Base-by-base conservation (phyloP, 805 yeast genomes). In the Helenozyma baotianmanensis region DNA sequence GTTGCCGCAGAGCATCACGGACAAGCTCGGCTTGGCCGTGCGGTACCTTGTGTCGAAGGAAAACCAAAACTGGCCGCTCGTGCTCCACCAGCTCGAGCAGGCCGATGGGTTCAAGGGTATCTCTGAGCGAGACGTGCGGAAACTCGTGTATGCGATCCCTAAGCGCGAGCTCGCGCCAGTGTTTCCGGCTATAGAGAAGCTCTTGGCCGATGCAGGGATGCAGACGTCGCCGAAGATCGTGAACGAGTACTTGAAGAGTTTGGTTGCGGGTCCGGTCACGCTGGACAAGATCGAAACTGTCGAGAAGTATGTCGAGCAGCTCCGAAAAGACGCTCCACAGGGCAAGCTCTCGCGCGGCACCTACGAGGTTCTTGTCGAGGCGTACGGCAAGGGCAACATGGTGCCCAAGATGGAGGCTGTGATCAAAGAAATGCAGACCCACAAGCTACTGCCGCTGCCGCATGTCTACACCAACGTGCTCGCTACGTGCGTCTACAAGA, bases 401-500 rank as follows among this genome's bases (percentile, higher is more conserved):
- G 42, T 74, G 27, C 52, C 41, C 1, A 60, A 58, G 28, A 65
- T 75, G 29, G 65, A 72, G 32, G 32, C 47, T 2, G 49, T 56
- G 18, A 42, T 74, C 23, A 32, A 41, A 2, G 62, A 61, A 38
- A 69, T 76, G 69, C 55, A 57, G 23, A 37, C 39, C 5, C 29
- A 25, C 4, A 65, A 60, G 1, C 37, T 73, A 4, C 59, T 58
- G 25, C 78, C 79, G 4, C 59, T 70, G 11, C 52, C 63, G 4
- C 49, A 54, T 4, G 60, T 79, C 1, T 78, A 77, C 43, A 69
- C 81, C 3, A 74, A 76, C 25, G 66, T 82, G 6, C 50, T 85
- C 25, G 78, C 80, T 39, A 67, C 84, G 15, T 76, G 82, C 48
- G 76, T 78, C 6, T 66, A 63, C 39, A 67, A 74, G 33, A 50